Conservation (phyloP, 495 filamentous ascomycete genomes). For the Aspergillus mulundensis region DNA sequence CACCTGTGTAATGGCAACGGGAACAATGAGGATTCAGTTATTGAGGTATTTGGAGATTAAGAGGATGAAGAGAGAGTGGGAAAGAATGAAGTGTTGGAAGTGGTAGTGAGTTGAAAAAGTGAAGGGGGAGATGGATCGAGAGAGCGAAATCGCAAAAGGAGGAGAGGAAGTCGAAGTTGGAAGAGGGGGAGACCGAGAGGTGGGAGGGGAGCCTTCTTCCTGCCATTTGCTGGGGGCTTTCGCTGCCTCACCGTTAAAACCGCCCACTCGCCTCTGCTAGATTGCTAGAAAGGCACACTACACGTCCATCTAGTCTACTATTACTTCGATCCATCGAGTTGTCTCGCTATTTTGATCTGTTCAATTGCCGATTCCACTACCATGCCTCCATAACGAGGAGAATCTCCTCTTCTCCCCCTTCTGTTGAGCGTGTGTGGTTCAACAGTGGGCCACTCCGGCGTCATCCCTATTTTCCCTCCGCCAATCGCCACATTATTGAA, state of each 20-base stretch:
- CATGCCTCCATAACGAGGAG: not conserved
- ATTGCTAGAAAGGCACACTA: not conserved
- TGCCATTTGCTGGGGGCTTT: not conserved
- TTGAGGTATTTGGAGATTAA: constrained; percentile 17
- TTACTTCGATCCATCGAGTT: not conserved
- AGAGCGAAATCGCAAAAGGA: constrained; percentile 1
- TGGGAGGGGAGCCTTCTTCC: constrained; percentile 11
- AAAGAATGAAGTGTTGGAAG: constrained; percentile 15
- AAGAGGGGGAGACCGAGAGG: constrained; percentile 31
- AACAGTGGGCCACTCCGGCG: constrained; percentile 42
- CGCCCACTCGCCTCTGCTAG: not conserved
- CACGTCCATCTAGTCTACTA: not conserved
- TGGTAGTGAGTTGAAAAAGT: constrained; percentile 4
- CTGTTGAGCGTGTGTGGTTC: constrained; percentile 35
- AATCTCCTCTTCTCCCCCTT: constrained; percentile 17
- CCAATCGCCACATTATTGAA: constrained; percentile 37
- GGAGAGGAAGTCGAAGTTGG: constrained; percentile 24
- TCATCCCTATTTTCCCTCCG: constrained; percentile 40
- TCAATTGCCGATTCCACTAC: not conserved
- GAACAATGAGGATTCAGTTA: constrained; percentile 9
- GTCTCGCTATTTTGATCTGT: not conserved
- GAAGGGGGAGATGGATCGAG: constrained; percentile 14
- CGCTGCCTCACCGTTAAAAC: not conserved
- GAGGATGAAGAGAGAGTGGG: constrained; percentile 23
- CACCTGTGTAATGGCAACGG: constrained; percentile 21